Evolutionary conservation across 805 yeast species (phyloP).

Genomic region (Saccharomycopsis guyanensis): DNA sequence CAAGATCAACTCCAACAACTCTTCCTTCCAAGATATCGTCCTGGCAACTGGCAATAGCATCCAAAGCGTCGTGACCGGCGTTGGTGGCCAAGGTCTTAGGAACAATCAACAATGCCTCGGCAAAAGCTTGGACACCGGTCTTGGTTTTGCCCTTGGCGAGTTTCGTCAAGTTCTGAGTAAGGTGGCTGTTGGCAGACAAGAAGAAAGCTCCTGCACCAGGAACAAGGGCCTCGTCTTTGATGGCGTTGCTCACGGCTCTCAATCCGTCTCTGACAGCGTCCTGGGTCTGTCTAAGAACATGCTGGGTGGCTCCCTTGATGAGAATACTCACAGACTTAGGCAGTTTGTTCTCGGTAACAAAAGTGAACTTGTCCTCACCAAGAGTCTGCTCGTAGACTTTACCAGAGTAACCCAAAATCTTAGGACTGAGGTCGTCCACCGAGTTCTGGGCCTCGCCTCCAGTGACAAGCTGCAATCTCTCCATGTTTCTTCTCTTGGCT

Average conservation of each 20-base stretch:
- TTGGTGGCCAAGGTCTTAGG: constrained; percentile 91
- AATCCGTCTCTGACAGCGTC: constrained; percentile 98
- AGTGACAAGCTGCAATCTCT: constrained; percentile 88
- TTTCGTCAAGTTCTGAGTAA: constrained; percentile 45
- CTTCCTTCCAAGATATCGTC: constrained; percentile 79
- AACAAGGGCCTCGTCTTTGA: constrained; percentile 75
- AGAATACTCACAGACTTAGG: constrained; percentile 89
- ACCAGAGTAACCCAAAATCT: constrained; percentile 81
- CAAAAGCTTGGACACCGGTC: constrained; percentile 88
- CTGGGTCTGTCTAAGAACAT: constrained; percentile 83
- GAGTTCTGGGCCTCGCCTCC: constrained; percentile 98
- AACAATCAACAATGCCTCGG: constrained; percentile 81
- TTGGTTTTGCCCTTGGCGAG: constrained; percentile 71
- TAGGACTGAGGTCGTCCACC: constrained; percentile 82
- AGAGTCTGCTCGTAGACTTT: constrained; percentile 84
- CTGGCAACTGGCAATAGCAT: constrained; percentile 80
- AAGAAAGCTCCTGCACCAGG: constrained; percentile 98
- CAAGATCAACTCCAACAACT: constrained; percentile 83
- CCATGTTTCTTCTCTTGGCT: constrained; percentile 99
- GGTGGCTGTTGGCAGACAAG: constrained; percentile 68
- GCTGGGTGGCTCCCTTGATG: constrained; percentile 88
- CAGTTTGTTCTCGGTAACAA: constrained; percentile 79
- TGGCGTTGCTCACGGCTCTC: constrained; percentile 86
- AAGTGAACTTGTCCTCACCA: constrained; percentile 97
- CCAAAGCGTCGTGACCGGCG: constrained; percentile 90